Percentiles rank a stretch among this genome's conserved stretches.
These are phyloP conservation scores for Suillus variegatus DNA, from an alignment of 768 basidiomycete genomes.

Conservation along the genomic window DNA sequence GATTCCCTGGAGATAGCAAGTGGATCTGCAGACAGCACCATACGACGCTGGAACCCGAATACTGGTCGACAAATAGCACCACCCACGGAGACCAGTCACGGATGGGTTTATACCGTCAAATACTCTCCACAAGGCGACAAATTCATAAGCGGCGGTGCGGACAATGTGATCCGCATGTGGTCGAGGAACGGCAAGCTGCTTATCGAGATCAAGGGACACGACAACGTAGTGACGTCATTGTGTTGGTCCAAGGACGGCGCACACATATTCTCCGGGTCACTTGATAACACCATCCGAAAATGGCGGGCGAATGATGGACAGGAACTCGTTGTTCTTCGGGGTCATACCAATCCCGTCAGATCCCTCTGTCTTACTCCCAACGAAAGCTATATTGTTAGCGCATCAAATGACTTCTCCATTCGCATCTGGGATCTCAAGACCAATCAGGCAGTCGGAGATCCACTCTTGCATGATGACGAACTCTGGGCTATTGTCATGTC, in stretches of 20 bases:
- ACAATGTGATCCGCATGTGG: too few species aligned
- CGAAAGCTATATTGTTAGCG: not conserved
- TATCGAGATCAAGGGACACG: not conserved
- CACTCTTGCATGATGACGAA: too few species aligned
- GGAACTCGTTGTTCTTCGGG: not conserved
- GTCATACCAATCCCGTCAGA: not conserved
- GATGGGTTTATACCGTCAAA: too few species aligned
- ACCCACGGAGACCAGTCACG: too few species aligned
- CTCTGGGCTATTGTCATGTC: too few species aligned
- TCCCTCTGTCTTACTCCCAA: not conserved
- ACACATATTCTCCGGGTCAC: not conserved
- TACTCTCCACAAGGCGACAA: too few species aligned
- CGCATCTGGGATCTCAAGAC: not conserved
- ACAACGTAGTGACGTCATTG: not conserved
- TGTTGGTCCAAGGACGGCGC: not conserved
- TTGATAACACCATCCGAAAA: not conserved
- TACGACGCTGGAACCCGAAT: too few species aligned
- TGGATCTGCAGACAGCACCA: too few species aligned
- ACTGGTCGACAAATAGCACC: too few species aligned
- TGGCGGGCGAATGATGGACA: not conserved
- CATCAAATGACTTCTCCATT: not conserved
- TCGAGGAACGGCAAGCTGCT: not conserved
- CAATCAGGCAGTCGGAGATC: too few species aligned
- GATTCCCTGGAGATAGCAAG: too few species aligned
- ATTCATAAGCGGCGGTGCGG: too few species aligned